Conservation (phyloP, 2,329 filamentous ascomycete species). For the Sclerotinia glacialis region DNA sequence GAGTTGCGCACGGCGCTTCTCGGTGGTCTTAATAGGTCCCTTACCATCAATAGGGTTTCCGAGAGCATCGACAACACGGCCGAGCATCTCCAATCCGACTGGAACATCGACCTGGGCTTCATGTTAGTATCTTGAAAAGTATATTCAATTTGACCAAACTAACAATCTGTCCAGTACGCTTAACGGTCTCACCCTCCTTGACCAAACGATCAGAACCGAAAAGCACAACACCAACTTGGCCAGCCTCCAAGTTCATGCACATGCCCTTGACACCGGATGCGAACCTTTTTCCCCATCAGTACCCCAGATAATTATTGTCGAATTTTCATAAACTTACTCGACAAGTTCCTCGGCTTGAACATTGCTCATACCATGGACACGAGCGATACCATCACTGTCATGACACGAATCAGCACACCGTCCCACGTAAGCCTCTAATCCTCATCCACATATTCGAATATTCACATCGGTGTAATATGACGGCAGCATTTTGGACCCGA, state of each 20-base stretch:
- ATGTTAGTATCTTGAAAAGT: slow-evolving; percentile 25
- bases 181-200: slow-evolving; percentile 98
- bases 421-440: background rate
- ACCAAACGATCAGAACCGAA: slow-evolving; percentile 99
- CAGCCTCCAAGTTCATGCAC: slow-evolving; percentile 99
- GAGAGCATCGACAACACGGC: slow-evolving; percentile 97
- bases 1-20: slow-evolving; percentile 94
- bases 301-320: slow-evolving; percentile 23
- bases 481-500: slow-evolving; percentile 8
- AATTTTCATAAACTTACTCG: slow-evolving; percentile 67
- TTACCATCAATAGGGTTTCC: slow-evolving; percentile 99
- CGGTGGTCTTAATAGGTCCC: slow-evolving; percentile 88
- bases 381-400: slow-evolving; percentile 97
- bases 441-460: background rate
- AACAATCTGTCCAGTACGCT: slow-evolving; percentile 99
- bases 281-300: slow-evolving; percentile 61
- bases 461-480: slow-evolving; percentile 7
- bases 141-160: slow-evolving; percentile 44
- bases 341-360: slow-evolving; percentile 99
- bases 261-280: slow-evolving; percentile 99
- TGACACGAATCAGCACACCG: slow-evolving; percentile 30
- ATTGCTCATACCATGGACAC: slow-evolving; percentile 99
- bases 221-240: slow-evolving; percentile 99
- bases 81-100: slow-evolving; percentile 87
- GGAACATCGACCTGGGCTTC: slow-evolving; percentile 81